Conservation (phyloP, 2,329 filamentous ascomycete species). For the Alternaria arbusti region DNA sequence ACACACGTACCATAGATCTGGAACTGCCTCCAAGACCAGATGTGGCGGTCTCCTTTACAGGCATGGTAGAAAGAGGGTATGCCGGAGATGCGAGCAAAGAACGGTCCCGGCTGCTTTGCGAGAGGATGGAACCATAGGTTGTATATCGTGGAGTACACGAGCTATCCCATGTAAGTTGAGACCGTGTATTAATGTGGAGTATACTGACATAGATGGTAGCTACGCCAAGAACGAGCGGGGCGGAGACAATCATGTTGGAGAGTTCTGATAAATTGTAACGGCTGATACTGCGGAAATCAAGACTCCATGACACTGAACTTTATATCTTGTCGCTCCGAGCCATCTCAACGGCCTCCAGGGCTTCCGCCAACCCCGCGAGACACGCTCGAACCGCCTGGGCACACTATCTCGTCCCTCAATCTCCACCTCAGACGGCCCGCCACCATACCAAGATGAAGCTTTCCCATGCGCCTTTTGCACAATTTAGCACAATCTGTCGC, state of each 20-base stretch:
- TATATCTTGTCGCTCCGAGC: background rate
- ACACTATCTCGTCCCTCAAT: background rate
- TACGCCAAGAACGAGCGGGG: background rate
- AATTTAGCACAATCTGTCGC: background rate
- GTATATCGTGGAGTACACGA: conserved; percentile 7
- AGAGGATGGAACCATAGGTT: conserved; percentile 15
- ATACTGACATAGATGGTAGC: background rate
- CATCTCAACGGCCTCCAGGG: background rate
- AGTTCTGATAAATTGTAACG: background rate
- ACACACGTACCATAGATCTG: conserved; percentile 5
- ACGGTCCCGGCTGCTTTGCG: conserved; percentile 9
- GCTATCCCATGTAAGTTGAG: background rate
- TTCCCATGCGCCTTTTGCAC: background rate
- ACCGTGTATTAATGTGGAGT: background rate
- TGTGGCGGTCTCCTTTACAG: conserved; percentile 17
- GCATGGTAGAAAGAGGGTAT: conserved; percentile 18
- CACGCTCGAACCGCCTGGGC: background rate
- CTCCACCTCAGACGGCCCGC: background rate
- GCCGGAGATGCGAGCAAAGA: conserved; percentile 8
- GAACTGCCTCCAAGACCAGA: conserved; percentile 21
- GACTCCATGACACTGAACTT: background rate
- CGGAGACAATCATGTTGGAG: background rate
- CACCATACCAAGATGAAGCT: background rate
- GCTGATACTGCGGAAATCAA: background rate
- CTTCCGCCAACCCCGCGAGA: background rate